Evolutionary conservation across 192 early-diverging fungal species (phyloP), one percentile per base, ranked within the genome.

Genomic region (Dissophora globulifera): DNA sequence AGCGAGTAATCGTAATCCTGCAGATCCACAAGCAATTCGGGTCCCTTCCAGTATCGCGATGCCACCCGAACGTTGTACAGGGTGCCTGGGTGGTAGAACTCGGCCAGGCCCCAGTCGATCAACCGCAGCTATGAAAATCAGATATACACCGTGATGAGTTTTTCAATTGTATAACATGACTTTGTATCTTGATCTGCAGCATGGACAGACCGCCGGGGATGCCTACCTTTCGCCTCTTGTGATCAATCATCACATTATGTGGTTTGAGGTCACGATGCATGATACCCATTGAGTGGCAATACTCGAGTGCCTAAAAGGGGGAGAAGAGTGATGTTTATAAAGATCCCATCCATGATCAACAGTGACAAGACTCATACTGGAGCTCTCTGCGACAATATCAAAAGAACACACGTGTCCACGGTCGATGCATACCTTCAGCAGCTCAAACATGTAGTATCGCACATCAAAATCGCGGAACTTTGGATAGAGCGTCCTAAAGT

Each of bases 181-280:
- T n/a, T n/a, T n/a, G n/a, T n/a, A n/a, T n/a, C n/a, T n/a, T n/a
- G n/a, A n/a, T n/a, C n/a, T n/a, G n/a, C n/a, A n/a, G n/a, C n/a
- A n/a, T n/a, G n/a, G n/a, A n/a, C n/a, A n/a, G n/a, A n/a, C n/a
- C n/a, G n/a, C n/a, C n/a, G n/a, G n/a, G n/a, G n/a, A n/a, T n/a
- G n/a, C 22, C 25, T 78, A 86, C 84, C 68, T 89, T 91, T 52
- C 94, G 88, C 72, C 93, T 92, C 70, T 91, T 89, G 67, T 99
- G 96, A 76, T 99, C 97, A 81, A 99, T 99, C 97, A 99, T 99
- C 22, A 99, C 93, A 67, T 97, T 97, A 81, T 96, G 96, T 12
- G 97, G 97, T 79, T 99, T 99, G 56, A 99, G 93, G 79, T 99
- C 97, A 38, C 97, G 90, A 72, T 99, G 97, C 94, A 99, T 99